Base-by-base conservation (phyloP, 2,329 filamentous ascomycete genomes). In the Gaeumannomyces sp. region DNA sequence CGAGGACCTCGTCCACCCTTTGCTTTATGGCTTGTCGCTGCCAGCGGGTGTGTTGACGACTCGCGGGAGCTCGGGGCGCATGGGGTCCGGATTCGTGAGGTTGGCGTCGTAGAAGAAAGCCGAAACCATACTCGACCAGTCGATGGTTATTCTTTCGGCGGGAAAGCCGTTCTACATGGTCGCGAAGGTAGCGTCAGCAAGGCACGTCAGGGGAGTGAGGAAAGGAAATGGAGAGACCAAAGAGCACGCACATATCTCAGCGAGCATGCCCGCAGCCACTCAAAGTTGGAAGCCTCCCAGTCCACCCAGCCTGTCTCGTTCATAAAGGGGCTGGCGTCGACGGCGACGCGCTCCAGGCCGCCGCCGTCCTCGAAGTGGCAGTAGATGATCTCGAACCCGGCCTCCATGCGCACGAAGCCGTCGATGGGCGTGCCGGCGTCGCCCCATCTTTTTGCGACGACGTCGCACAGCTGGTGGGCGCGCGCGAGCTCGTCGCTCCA, bases 311-410 rank as follows among this genome's bases (percentile, higher is more conserved):
- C 68, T 62, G 53, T 73, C 63, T 71, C 56, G 31, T 65, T 66
- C 28, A 25, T 2, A 28, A 70, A 57, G 29, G 69, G 60, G 38
- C 62, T 63, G 19, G 60, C 35, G 16, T 64, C 66, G 29, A 74
- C 71, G 5, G 72, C 73, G 1, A 80, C 66, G 27, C 77, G 70
- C 25, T 76, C 72, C 14, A 85, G 67, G 0, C 79, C 79, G 22
- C 65, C 68, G 4, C 58, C 69, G 3, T 76, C 68, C 13, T 69
- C 68, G 60, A 92, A 91, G 64, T 87, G 77, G 72, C 89, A 92
- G 27, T 89, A 77, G 62, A 91, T 88, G 64, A 90, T 79, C 73
- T 92, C 89, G 68, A 91, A 91, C 0, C 89, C 89, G 25, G 82
- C 81, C 71, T 92, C 89, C 81, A 88, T 88, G 14, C 89, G 82